Base-by-base conservation (phyloP, 225 moss, liverwort and hornwort genomes). In the Physcomitrellopsis africana region DNA sequence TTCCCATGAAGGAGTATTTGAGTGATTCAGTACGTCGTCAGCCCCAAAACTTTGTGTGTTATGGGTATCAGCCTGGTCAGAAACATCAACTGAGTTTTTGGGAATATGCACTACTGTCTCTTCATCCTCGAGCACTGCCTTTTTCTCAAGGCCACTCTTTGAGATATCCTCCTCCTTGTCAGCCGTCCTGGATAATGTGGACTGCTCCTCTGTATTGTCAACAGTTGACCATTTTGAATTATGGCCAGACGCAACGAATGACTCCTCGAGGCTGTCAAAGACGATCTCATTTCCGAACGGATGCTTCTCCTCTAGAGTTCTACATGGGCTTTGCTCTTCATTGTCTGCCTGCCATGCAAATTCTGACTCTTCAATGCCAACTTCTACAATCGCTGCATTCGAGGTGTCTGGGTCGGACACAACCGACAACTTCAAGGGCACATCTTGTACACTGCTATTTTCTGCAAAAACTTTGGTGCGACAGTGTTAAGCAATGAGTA, bases 401-500 rank as follows among this genome's bases (percentile, higher is more conserved):
- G 9, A 54, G 29, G n/a, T 41, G 22, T 18, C 63, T 41, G 49
- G 72, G 43, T 62, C 56, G 8, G 63, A 23, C 51, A 62, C 10
- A 45, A 55, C 29, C n/a, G 32, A 24, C 27, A 29, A 41, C 54
- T 71, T 72, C 49, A 76, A 43, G 15, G 68, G 64, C 70, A 61
- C 20, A 45, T 65, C 74, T 24, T 71, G 49, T 12, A 69, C 68
- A 60, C 18, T 74, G 24, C 51, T 44, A 32, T 56, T 57, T 18
- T 74, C 84, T 84, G 84, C 78, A 71, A 26, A 73, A 29, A 20
- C 63, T 51, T 7, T 20, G 23, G 71, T 17, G 60, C 43, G 54
- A 1, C 26, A 27, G 69, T 37, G 51, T 23, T 57, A 74, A 37
- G 2, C 32, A 37, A 37, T 37, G 32, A 2, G 32, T 37, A 37